Percentiles rank a stretch among this genome's conserved stretches.
Evolutionary conservation across 2,329 filamentous ascomycete species (phyloP).

Genomic region (Neopestalotiopsis clavispora): DNA sequence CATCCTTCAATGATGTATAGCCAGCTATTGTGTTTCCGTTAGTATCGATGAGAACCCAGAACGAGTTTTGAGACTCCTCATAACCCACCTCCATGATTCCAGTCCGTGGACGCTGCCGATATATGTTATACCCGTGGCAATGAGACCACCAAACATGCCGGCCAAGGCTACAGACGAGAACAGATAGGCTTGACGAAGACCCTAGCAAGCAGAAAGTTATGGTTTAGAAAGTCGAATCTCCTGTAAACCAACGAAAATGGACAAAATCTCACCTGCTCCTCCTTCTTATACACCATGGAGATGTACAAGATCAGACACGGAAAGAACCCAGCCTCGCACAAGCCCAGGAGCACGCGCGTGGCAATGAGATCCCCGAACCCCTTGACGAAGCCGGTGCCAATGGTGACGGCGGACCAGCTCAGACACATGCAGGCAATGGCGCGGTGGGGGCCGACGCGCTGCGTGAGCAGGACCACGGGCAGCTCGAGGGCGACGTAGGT

Average conservation of each 20-base stretch:
- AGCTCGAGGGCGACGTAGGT: not conserved
- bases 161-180: constrained; percentile 65
- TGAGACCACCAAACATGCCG: constrained; percentile 67
- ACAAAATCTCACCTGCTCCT: constrained; percentile 46
- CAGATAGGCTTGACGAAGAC: constrained; percentile 65
- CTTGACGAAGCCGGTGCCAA: constrained; percentile 27
- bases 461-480: constrained; percentile 36
- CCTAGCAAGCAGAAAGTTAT: constrained; percentile 27
- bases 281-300: constrained; percentile 68
- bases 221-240: too few species aligned
- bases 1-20: constrained; percentile 65
- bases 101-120: constrained; percentile 64
- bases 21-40: not conserved
- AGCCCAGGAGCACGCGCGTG: constrained; percentile 55
- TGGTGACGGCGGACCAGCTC: constrained; percentile 31
- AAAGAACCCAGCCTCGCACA: constrained; percentile 64
- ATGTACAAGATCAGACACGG: constrained; percentile 64
- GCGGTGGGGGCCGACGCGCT: constrained; percentile 37
- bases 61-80: not conserved
- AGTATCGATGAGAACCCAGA: not conserved
- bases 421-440: constrained; percentile 30
- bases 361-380: constrained; percentile 26
- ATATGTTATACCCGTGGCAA: constrained; percentile 68
- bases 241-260: too few species aligned
- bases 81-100: constrained; percentile 66